phyloP scores from a whole-genome alignment of 2,329 filamentous ascomycete species.

The Fusarium verticillioides region DNA sequence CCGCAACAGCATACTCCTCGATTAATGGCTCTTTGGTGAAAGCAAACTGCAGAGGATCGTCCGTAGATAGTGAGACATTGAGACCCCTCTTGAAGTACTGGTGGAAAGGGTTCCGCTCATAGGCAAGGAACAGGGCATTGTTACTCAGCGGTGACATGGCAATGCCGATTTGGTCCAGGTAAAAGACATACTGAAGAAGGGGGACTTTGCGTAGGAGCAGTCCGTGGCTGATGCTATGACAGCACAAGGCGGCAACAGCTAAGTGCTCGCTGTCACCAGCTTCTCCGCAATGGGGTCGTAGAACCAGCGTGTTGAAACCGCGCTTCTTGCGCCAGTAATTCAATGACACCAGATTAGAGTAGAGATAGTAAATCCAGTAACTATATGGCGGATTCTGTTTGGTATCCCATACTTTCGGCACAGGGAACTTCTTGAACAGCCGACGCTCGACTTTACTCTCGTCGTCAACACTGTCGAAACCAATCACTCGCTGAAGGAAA shows the following conservation, averaged over 20 bases:
- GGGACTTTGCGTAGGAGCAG: slow-evolving; percentile 93
- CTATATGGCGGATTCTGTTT: slow-evolving; percentile 98
- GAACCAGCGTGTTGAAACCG: slow-evolving; percentile 94
- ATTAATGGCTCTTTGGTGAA: slow-evolving; percentile 99
- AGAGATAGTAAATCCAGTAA: slow-evolving; percentile 99
- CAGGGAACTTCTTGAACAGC: slow-evolving; percentile 94
- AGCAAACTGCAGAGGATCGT: slow-evolving; percentile 96
- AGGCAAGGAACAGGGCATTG: slow-evolving; percentile 94
- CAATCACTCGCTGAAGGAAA: slow-evolving; percentile 94
- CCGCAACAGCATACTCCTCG: slow-evolving; percentile 97
- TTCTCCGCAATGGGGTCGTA: slow-evolving; percentile 95
- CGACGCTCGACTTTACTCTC: slow-evolving; percentile 96
- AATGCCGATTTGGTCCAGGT: slow-evolving; percentile 96
- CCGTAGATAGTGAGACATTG: slow-evolving; percentile 95
- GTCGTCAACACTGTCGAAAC: slow-evolving; percentile 97
- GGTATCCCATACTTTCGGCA: slow-evolving; percentile 87
- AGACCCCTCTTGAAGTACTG: slow-evolving; percentile 95
- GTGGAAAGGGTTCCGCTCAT: slow-evolving; percentile 95
- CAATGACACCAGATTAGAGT: slow-evolving; percentile 90
- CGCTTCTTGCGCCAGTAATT: slow-evolving; percentile 91
- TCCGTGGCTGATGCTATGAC: slow-evolving; percentile 96
- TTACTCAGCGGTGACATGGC: slow-evolving; percentile 99
- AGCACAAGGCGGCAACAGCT: slow-evolving; percentile 89
- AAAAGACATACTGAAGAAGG: slow-evolving; percentile 95
- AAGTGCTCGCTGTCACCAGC: slow-evolving; percentile 97